These are phyloP conservation scores for Setaria italica DNA, from an alignment of 202 grass and related monocot genomes.

Conservation along the genomic window DNA sequence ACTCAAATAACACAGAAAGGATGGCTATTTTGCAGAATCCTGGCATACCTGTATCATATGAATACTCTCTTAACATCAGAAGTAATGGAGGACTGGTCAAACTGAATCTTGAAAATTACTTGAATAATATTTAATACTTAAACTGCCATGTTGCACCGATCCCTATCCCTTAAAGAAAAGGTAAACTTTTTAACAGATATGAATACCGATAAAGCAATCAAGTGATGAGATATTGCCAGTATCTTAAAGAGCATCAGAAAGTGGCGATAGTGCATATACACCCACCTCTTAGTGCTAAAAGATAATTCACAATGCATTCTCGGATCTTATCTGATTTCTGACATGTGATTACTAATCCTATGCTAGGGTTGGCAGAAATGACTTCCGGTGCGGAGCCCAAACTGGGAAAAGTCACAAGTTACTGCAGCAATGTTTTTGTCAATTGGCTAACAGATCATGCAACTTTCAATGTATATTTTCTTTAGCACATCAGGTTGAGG, in stretches of 20 bases:
- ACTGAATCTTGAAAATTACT: slow-evolving; percentile 36
- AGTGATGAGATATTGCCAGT: slow-evolving; percentile 31
- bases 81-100: slow-evolving; percentile 19
- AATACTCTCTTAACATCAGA: slow-evolving; percentile 25
- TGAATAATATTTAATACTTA: slow-evolving; percentile 36
- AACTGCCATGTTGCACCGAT: slow-evolving; percentile 22
- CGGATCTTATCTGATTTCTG: slow-evolving; percentile 37
- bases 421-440: not conserved
- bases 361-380: slow-evolving; percentile 43
- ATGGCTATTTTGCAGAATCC: slow-evolving; percentile 28
- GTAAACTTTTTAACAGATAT: slow-evolving; percentile 13
- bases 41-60: slow-evolving; percentile 16
- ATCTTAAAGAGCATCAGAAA: not conserved
- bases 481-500: slow-evolving; percentile 2
- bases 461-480: not conserved
- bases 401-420: slow-evolving; percentile 8
- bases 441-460: not conserved
- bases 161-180: slow-evolving; percentile 17
- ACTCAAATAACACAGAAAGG: slow-evolving; percentile 17
- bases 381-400: not conserved
- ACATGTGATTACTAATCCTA: slow-evolving; percentile 43
- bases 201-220: not conserved
- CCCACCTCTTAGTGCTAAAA: slow-evolving; percentile 38
- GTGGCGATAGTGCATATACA: not conserved
- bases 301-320: slow-evolving; percentile 29